Evolutionary conservation across 306 rosid genomes (phyloP).

Genomic region (Trichosanthes cucumerina): DNA sequence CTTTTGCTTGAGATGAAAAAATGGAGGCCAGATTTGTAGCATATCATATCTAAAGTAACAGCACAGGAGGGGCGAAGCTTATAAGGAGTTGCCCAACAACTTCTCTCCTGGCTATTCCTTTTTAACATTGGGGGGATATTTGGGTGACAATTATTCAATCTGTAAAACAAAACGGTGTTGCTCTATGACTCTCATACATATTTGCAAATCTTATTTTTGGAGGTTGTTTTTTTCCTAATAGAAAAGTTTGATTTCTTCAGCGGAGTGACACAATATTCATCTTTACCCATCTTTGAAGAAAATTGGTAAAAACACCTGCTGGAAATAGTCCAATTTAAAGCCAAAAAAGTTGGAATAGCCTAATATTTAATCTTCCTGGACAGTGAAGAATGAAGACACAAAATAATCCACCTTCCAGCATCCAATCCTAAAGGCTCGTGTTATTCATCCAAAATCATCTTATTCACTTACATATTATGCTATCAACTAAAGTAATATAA

Average conservation of each 20-base stretch:
- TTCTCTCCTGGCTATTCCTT: neutral
- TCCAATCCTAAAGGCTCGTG: neutral
- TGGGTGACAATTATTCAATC: neutral
- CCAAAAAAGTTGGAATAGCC: neutral
- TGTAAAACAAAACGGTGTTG: conserved; percentile 3
- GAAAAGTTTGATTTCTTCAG: neutral
- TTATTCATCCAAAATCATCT: neutral
- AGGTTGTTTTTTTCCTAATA: neutral
- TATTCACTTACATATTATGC: neutral
- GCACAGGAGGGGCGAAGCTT: neutral
- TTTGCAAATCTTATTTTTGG: neutral
- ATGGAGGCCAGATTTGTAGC: conserved; percentile 7
- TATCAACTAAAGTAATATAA: neutral
- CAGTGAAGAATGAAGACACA: neutral
- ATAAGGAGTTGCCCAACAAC: neutral
- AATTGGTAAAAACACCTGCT: neutral
- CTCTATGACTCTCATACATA: neutral
- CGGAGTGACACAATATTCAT: neutral
- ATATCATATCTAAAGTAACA: neutral
- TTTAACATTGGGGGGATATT: conserved; percentile 1
- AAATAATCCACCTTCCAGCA: neutral
- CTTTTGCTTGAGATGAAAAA: neutral
- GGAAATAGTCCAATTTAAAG: neutral
- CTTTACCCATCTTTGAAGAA: neutral
- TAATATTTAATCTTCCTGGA: neutral